Conservation (phyloP, 2,329 filamentous ascomycete genomes). For the Arthrobotrys iridis region DNA sequence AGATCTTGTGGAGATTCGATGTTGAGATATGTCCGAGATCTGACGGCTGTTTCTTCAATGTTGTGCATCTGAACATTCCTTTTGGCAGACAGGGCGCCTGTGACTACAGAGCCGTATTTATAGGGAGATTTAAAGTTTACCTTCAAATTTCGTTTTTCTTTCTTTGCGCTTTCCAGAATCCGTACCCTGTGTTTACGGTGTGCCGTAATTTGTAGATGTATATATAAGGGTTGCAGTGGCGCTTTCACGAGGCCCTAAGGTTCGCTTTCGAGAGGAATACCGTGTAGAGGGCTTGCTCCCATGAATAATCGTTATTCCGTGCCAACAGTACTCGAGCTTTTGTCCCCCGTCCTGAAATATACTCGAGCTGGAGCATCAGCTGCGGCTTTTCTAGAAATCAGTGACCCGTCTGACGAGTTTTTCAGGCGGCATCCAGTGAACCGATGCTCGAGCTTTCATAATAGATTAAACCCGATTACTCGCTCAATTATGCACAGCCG, state of each 20-base stretch:
- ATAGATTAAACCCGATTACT: too few species aligned
- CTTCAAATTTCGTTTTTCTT: not conserved
- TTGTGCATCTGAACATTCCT: slow-evolving; percentile 8
- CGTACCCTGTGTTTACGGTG: not conserved
- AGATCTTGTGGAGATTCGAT: not conserved
- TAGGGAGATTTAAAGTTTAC: not conserved
- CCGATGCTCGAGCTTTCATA: too few species aligned
- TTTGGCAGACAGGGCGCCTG: slow-evolving; percentile 4
- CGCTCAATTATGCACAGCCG: too few species aligned
- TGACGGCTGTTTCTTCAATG: not conserved
- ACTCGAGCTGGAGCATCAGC: too few species aligned
- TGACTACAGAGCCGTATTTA: not conserved
- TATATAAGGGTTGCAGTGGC: not conserved
- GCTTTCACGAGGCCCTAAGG: not conserved
- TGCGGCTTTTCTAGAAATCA: too few species aligned
- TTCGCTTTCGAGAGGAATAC: not conserved
- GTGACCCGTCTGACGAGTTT: too few species aligned
- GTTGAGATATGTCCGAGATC: not conserved
- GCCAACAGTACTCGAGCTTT: too few species aligned
- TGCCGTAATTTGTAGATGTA: not conserved
- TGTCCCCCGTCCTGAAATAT: too few species aligned
- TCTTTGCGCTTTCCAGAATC: not conserved
- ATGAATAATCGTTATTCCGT: too few species aligned
- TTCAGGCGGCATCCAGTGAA: too few species aligned
- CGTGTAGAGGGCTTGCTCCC: too few species aligned